Evolutionary conservation across 345 rosid species (phyloP).

Genomic region (Salix caprea): DNA sequence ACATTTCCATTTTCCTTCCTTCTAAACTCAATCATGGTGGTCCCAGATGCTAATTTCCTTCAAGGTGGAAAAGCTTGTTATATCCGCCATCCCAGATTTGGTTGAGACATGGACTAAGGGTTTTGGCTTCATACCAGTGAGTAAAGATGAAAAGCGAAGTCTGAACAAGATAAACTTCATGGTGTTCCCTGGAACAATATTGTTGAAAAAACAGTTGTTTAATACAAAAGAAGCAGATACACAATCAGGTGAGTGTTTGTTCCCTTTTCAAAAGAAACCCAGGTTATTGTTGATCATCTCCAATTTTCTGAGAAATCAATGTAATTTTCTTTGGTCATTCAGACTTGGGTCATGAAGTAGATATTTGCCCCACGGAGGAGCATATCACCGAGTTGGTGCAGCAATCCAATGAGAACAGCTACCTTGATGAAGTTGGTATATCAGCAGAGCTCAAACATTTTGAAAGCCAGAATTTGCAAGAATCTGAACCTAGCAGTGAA

Average conservation of each 20-base stretch:
- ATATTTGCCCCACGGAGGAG: background rate
- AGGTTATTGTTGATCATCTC: background rate
- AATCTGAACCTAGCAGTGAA: background rate
- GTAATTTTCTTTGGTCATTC: background rate
- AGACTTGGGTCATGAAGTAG: background rate
- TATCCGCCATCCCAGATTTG: conserved; percentile 78
- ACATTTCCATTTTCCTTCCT: background rate
- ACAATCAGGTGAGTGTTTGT: conserved; percentile 33
- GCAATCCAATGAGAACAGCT: conserved; percentile 10
- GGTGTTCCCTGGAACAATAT: conserved; percentile 81
- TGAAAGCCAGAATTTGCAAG: conserved; percentile 2
- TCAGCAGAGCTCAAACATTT: background rate
- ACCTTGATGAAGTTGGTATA: background rate
- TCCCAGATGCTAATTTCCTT: conserved; percentile 64
- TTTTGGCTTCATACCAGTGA: conserved; percentile 67
- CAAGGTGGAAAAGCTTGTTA: conserved; percentile 79
- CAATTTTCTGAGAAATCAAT: background rate
- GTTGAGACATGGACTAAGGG: conserved; percentile 85
- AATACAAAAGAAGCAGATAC: conserved; percentile 20
- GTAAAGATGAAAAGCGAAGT: conserved; percentile 48
- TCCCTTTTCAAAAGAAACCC: background rate
- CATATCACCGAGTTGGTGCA: background rate
- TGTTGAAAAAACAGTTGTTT: conserved; percentile 58
- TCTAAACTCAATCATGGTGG: conserved; percentile 12
- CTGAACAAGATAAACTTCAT: conserved; percentile 64